Evolutionary conservation across 1,139 yeast genomes (phyloP).

Genomic region (Blastobotrys persicus): DNA sequence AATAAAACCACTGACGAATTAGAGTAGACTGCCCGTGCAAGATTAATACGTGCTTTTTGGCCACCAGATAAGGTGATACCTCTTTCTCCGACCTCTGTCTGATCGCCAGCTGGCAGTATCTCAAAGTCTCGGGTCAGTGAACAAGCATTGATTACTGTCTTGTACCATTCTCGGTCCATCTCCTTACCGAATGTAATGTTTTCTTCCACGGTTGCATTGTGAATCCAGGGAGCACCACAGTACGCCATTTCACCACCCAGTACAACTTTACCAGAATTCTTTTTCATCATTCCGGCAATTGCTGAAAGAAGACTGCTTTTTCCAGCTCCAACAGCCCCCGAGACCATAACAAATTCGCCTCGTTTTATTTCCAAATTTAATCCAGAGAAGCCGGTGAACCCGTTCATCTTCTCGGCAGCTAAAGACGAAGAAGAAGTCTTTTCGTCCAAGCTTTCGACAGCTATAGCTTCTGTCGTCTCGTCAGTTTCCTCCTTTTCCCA

Average conservation of each 20-base stretch:
- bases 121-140: constrained; percentile 67
- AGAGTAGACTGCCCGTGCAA: constrained; percentile 83
- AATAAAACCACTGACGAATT: constrained; percentile 62
- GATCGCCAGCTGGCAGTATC: constrained; percentile 74
- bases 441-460: constrained; percentile 30
- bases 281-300: constrained; percentile 59
- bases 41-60: constrained; percentile 80
- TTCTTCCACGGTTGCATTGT: constrained; percentile 73
- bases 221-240: constrained; percentile 76
- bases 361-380: constrained; percentile 46
- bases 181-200: constrained; percentile 71
- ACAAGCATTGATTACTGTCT: constrained; percentile 59
- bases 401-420: constrained; percentile 2
- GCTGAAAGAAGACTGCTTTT: constrained; percentile 64
- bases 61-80: constrained; percentile 94
- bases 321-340: constrained; percentile 72
- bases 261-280: constrained; percentile 46
- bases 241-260: constrained; percentile 40
- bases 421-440: constrained; percentile 6
- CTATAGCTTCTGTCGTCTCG: constrained; percentile 20
- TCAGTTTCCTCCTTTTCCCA: constrained; percentile 56
- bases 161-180: constrained; percentile 54
- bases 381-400: constrained; percentile 46
- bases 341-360: constrained; percentile 66
- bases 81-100: constrained; percentile 87